Evolutionary conservation across 768 basidiomycete species (phyloP).

Genomic region (Lentinus brumalis): DNA sequence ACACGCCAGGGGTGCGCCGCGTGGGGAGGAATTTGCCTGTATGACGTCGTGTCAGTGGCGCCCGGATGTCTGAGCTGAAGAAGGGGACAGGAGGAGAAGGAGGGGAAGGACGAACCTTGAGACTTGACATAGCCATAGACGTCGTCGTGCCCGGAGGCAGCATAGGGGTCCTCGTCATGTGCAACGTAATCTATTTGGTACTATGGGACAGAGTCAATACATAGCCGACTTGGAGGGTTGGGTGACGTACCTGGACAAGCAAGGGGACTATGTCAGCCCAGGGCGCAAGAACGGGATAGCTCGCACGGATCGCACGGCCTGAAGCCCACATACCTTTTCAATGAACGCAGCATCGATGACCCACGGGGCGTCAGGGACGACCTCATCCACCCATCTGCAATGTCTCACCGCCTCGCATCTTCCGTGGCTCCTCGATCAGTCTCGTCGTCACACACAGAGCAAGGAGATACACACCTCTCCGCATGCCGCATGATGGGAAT

Average conservation of each 20-base stretch:
- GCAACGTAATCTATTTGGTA: slow-evolving; percentile 95
- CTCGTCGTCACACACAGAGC: background rate
- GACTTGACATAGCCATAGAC: slow-evolving; percentile 83
- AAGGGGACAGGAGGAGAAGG: background rate
- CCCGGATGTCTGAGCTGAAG: too few relatives aligned
- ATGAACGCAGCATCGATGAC: slow-evolving; percentile 80
- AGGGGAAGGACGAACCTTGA: slow-evolving; percentile 55
- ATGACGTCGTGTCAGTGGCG: too few relatives aligned
- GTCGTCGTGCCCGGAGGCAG: slow-evolving; percentile 76
- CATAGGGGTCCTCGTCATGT: slow-evolving; percentile 92
- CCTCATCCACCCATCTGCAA: slow-evolving; percentile 96
- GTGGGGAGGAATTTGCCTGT: slow-evolving; percentile 95
- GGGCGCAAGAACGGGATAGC: background rate
- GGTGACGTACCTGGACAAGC: slow-evolving; percentile 11
- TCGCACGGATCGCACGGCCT: background rate
- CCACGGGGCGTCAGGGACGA: slow-evolving; percentile 92
- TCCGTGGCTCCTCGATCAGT: background rate
- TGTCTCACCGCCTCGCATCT: slow-evolving; percentile 92
- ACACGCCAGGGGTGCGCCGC: slow-evolving; percentile 90
- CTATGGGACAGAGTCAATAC: slow-evolving; percentile 15
- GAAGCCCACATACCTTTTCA: slow-evolving; percentile 45
- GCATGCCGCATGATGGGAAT: slow-evolving; percentile 85
- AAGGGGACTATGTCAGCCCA: background rate
- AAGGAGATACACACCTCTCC: slow-evolving; percentile 57
- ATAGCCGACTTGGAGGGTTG: background rate